Conservation (phyloP, 306 rosid genomes). For the Quercus bicolor region DNA sequence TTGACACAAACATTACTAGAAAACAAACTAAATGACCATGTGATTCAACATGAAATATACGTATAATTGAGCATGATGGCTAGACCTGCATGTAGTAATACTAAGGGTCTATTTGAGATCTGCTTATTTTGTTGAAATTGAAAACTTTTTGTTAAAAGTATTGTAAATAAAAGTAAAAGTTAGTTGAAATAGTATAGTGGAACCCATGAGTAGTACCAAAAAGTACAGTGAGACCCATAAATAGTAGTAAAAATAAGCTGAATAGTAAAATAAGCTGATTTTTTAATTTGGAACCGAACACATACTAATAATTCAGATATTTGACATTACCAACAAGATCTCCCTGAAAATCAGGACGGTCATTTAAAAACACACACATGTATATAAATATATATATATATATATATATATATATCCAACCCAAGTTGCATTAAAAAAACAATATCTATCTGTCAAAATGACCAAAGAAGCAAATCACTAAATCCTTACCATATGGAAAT, state of each 20-base stretch:
- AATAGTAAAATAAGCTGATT: too few species aligned
- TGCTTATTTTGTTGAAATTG: too few species aligned
- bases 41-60: not conserved
- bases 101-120: accelerated
- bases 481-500: not conserved
- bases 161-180: accelerated
- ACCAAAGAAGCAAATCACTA: not conserved
- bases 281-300: too few species aligned
- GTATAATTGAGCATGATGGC: not conserved
- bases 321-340: conserved; percentile 1
- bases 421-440: conserved; percentile 11
- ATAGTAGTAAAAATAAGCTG: too few species aligned
- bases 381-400: too few species aligned
- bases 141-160: too few species aligned
- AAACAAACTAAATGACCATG: not conserved
- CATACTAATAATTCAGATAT: not conserved
- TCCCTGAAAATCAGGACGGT: conserved; percentile 8
- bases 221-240: accelerated
- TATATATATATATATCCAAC: not conserved
- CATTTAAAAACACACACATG: not conserved
- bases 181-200: accelerated
- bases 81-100: not conserved
- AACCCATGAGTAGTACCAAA: too few species aligned
- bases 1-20: too few species aligned
- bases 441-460: not conserved